Conservation (phyloP, 148 eudicot species). For the Spergularia marina region DNA sequence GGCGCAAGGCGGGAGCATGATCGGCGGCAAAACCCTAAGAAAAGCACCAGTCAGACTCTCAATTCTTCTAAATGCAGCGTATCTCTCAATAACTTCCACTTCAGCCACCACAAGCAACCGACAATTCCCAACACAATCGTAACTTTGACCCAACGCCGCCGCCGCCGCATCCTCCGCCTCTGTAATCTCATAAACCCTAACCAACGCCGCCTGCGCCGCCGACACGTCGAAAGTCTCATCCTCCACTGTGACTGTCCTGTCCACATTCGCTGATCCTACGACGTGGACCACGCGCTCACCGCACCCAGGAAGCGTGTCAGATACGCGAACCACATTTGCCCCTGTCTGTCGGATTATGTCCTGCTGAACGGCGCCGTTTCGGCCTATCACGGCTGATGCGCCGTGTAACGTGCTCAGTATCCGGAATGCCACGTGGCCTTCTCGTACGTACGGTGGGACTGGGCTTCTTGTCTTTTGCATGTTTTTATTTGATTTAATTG, state of each 20-base stretch:
- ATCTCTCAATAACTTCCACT: constrained; percentile 4
- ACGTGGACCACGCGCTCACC: constrained; percentile 10
- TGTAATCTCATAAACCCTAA: constrained; percentile 12
- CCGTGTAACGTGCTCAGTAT: background rate
- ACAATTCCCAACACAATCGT: background rate
- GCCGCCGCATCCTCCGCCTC: background rate
- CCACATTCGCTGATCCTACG: background rate
- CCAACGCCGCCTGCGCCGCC: constrained; percentile 17
- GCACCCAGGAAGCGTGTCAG: constrained; percentile 16
- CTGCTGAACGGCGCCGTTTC: background rate
- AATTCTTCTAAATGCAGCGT: constrained; percentile 9
- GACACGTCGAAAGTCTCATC: background rate
- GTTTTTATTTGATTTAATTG: background rate
- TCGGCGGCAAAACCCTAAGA: constrained; percentile 23
- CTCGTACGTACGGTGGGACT: no score
- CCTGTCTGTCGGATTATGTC: background rate
- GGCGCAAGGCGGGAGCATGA: constrained; percentile 15
- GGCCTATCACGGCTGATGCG: constrained; percentile 6
- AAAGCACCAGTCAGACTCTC: background rate
- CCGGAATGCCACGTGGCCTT: constrained; percentile 14
- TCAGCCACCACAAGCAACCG: constrained; percentile 5
- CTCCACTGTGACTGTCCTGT: background rate
- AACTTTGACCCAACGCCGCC: background rate
- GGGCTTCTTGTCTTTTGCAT: background rate
- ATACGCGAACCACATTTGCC: background rate